Evolutionary conservation across 371 early-diverging fungal genomes (phyloP).

Genomic region (Blakeslea trispora): DNA sequence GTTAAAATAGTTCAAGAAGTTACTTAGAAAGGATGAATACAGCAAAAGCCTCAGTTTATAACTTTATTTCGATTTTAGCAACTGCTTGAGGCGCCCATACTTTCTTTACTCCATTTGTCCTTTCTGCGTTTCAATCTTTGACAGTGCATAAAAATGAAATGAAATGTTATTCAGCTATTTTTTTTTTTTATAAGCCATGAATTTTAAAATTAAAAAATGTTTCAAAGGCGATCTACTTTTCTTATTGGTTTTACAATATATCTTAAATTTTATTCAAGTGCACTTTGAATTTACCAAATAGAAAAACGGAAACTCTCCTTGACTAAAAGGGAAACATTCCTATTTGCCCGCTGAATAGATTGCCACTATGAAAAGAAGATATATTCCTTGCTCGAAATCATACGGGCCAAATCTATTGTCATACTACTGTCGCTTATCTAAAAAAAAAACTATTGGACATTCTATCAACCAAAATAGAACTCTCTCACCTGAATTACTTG

Average conservation of each 20-base stretch:
- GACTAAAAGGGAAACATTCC: constrained; percentile 38
- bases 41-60: neutral
- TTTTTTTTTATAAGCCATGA: neutral
- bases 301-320: constrained; percentile 39
- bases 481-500: constrained; percentile 71
- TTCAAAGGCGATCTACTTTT: too few species aligned
- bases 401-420: constrained; percentile 96
- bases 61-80: neutral
- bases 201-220: too few species aligned
- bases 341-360: constrained; percentile 35
- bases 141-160: neutral
- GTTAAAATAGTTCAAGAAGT: neutral
- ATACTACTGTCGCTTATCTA: constrained; percentile 68
- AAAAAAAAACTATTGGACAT: neutral
- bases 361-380: too few species aligned
- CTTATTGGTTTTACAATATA: too few species aligned
- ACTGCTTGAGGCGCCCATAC: neutral
- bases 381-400: constrained; percentile 72
- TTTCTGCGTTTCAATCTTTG: neutral
- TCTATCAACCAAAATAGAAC: too few species aligned
- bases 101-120: neutral
- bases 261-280: too few species aligned
- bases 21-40: neutral
- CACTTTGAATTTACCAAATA: constrained; percentile 23
- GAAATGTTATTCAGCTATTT: neutral